Evolutionary conservation across 371 early-diverging fungal genomes (phyloP), one percentile per base, ranked within the genome.

Genomic region (Choanephora cucurbitarum): DNA sequence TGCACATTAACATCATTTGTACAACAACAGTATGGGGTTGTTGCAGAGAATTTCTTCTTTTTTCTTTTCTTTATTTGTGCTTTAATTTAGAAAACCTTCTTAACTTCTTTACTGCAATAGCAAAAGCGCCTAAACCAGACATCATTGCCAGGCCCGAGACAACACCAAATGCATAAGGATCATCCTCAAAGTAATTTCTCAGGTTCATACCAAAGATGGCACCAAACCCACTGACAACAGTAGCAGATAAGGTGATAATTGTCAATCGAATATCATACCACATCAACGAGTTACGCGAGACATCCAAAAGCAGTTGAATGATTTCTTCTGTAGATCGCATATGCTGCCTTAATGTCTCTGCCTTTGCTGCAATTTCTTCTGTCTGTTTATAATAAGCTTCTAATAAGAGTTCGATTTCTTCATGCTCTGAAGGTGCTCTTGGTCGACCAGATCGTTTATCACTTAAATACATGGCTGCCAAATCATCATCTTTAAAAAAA

Each of bases 151-250:
- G 58, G 10, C 81, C 77, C 2, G 81, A 75, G 7, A 90, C 82
- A 11, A 83, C 52, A 11, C 74, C 76, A 66, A 94, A 92, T 0
- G 88, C 89, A 52, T 77, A 70, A 0, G 88, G 88, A 41, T 87
- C 74, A 10, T 69, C 63, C 57, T 95, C 95, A 47, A 91, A 75
- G 45, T 80, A 76, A 54, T 82, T 91, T 50, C 76, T 70, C 58
- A 95, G 66, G 68, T 95, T 95, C 96, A 95, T 95, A 32, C 96
- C 96, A 53, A 93, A 91, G 17, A 94, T 62, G 6, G 91, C 88
- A 17, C 91, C 92, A 18, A 80, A 75, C 0, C 69, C 75, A 53
- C 77, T 65, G 0, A 73, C 67, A 13, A 76, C 62, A 17, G 86
- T 86, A 43, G 92, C 77, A 0, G 90, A 91, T 21, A 91, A 67